Evolutionary conservation across 441 rosid genomes (phyloP).

Genomic region (Pelargonium citronellum): DNA sequence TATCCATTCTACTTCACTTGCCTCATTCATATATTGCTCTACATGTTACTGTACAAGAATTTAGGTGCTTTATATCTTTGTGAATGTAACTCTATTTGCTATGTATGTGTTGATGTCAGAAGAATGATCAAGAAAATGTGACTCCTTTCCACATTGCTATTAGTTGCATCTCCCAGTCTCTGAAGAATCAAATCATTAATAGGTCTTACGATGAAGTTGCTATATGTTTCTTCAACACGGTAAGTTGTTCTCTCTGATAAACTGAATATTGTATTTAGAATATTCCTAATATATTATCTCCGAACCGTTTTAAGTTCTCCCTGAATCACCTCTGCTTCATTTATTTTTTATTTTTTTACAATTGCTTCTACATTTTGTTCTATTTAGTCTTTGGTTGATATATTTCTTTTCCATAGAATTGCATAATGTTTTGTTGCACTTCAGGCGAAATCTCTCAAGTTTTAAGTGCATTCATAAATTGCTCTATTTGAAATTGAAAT

Average conservation of each 20-base stretch:
- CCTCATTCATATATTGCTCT: background rate
- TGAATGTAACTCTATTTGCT: slow-evolving; percentile 1
- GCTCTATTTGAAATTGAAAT: background rate
- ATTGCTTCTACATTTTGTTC: background rate
- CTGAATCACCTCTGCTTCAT: background rate
- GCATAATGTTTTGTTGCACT: background rate
- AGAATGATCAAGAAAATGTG: slow-evolving; percentile 58
- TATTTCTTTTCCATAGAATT: background rate
- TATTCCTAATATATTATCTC: background rate
- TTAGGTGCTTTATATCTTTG: slow-evolving; percentile 4
- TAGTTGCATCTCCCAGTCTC: slow-evolving; percentile 60
- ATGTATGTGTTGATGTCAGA: slow-evolving; percentile 24
- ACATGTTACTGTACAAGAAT: background rate
- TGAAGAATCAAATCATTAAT: slow-evolving; percentile 77
- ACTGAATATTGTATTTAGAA: background rate
- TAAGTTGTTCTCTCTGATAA: slow-evolving; percentile 30
- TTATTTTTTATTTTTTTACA: background rate
- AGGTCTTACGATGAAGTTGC: slow-evolving; percentile 81
- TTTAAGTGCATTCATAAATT: background rate
- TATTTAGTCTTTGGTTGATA: background rate
- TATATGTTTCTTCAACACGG: slow-evolving; percentile 87
- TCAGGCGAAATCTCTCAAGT: slow-evolving; percentile 11
- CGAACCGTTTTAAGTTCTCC: background rate
- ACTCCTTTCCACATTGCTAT: slow-evolving; percentile 68
- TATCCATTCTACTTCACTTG: background rate